Percentiles rank a stretch among this genome's conserved stretches.
Evolutionary conservation across 2,329 filamentous ascomycete genomes (phyloP).

Genomic region (Nannizziopsis barbatae): DNA sequence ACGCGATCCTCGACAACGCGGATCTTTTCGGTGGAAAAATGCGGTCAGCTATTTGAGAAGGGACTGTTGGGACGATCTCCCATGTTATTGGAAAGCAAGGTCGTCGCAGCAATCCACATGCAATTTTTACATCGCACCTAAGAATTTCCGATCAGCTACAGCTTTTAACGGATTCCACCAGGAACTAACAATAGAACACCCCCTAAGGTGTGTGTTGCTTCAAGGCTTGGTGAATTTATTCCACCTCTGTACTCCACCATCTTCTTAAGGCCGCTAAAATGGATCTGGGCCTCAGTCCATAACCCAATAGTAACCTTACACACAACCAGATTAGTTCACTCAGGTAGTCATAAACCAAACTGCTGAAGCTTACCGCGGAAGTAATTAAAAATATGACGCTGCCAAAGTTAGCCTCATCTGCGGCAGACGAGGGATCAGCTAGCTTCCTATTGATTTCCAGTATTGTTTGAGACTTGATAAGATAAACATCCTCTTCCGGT

Average conservation of each 20-base stretch:
- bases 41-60: slow-evolving; percentile 20
- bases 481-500: slow-evolving; percentile 29
- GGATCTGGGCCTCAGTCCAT: slow-evolving; percentile 31
- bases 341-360: neutral
- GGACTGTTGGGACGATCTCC: slow-evolving; percentile 24
- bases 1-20: slow-evolving; percentile 20
- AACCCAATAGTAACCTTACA: slow-evolving; percentile 28
- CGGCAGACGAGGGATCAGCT: slow-evolving; percentile 20
- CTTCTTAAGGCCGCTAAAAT: slow-evolving; percentile 28
- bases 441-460: slow-evolving; percentile 27
- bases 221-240: slow-evolving; percentile 21
- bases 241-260: slow-evolving; percentile 32
- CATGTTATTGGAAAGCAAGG: slow-evolving; percentile 28
- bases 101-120: slow-evolving; percentile 25
- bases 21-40: slow-evolving; percentile 23
- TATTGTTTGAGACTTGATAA: slow-evolving; percentile 30
- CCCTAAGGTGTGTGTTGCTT: slow-evolving; percentile 19
- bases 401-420: slow-evolving; percentile 26
- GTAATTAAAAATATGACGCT: slow-evolving; percentile 30
- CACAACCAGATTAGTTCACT: neutral
- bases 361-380: slow-evolving; percentile 22
- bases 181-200: slow-evolving; percentile 23
- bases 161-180: neutral
- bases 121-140: slow-evolving; percentile 28
- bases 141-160: neutral